Percentiles rank a stretch among this genome's conserved stretches.
Conservation (phyloP, 1,284 basidiomycete genomes). For the Moesziomyces parantarcticus region DNA sequence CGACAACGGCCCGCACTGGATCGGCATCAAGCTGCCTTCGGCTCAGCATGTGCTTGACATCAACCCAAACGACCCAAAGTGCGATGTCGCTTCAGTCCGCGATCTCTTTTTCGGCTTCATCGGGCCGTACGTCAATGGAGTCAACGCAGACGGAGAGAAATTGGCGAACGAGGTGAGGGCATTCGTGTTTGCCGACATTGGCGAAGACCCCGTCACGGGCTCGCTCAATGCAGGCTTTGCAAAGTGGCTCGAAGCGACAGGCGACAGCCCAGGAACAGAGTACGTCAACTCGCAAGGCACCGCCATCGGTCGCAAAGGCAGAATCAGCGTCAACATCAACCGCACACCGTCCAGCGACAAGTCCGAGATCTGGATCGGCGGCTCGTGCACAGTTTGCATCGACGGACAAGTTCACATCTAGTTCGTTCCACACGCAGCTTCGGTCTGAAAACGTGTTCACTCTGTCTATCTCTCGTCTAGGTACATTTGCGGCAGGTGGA, state of each 20-base stretch:
- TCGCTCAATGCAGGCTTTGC: constrained; percentile 59
- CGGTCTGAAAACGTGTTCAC: background rate
- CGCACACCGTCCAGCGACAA: constrained; percentile 4
- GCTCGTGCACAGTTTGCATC: constrained; percentile 45
- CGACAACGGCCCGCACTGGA: constrained; percentile 60
- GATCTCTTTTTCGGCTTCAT: constrained; percentile 51
- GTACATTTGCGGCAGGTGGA: too few relatives aligned
- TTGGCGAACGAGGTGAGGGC: constrained; percentile 49
- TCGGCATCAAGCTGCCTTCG: constrained; percentile 42
- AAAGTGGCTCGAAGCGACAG: constrained; percentile 44
- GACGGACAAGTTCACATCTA: constrained; percentile 35
- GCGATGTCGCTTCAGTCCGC: constrained; percentile 14
- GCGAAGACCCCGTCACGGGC: constrained; percentile 61
- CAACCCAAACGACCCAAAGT: constrained; percentile 11
- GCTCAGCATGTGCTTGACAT: constrained; percentile 50
- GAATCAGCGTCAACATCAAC: constrained; percentile 40
- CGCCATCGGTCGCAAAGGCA: constrained; percentile 40
- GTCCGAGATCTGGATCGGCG: constrained; percentile 52
- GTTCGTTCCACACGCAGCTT: background rate
- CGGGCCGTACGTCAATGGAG: constrained; percentile 37
- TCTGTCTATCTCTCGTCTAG: too few relatives aligned
- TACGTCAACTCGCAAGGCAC: constrained; percentile 51
- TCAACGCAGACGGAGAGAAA: constrained; percentile 19
- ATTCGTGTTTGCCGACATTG: constrained; percentile 34
- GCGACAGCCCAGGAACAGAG: constrained; percentile 21